These are phyloP conservation scores for Mentha longifolia DNA, from an alignment of 257 asterid species.

Conservation along the genomic window DNA sequence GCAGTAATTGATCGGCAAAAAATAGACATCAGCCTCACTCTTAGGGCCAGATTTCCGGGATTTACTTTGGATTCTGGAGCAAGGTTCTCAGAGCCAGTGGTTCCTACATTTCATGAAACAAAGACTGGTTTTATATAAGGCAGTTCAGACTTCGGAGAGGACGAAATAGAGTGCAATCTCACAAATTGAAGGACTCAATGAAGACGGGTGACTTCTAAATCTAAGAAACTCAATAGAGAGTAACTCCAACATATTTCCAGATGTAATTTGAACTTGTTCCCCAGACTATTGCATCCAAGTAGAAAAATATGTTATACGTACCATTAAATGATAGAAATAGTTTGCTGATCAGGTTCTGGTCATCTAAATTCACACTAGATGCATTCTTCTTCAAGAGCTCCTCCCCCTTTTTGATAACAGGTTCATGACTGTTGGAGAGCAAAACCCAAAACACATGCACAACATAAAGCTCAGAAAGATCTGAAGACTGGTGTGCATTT, in stretches of 20 bases:
- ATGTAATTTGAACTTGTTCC: constrained; percentile 13
- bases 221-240: background rate
- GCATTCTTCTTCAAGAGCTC: constrained; percentile 88
- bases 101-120: constrained; percentile 58
- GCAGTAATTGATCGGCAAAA: constrained; percentile 93
- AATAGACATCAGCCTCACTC: constrained; percentile 77
- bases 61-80: constrained; percentile 72
- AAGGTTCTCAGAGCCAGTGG: constrained; percentile 56
- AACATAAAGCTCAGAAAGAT: constrained; percentile 18
- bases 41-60: constrained; percentile 71
- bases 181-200: constrained; percentile 6
- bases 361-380: constrained; percentile 82
- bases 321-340: constrained; percentile 82
- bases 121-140: constrained; percentile 24
- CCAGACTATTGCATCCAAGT: constrained; percentile 28
- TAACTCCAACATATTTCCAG: constrained; percentile 27
- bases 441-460: constrained; percentile 32
- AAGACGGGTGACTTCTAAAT: constrained; percentile 14
- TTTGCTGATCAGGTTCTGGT: constrained; percentile 66
- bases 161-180: constrained; percentile 20
- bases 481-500: constrained; percentile 15
- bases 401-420: constrained; percentile 82
- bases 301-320: constrained; percentile 38
- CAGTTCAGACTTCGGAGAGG: background rate
- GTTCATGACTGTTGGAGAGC: constrained; percentile 67